A percentile compares a stretch with the other conserved stretches of the same genome.
Conservation (phyloP, 2,329 filamentous ascomycete species). For the Didymella segeticola region DNA sequence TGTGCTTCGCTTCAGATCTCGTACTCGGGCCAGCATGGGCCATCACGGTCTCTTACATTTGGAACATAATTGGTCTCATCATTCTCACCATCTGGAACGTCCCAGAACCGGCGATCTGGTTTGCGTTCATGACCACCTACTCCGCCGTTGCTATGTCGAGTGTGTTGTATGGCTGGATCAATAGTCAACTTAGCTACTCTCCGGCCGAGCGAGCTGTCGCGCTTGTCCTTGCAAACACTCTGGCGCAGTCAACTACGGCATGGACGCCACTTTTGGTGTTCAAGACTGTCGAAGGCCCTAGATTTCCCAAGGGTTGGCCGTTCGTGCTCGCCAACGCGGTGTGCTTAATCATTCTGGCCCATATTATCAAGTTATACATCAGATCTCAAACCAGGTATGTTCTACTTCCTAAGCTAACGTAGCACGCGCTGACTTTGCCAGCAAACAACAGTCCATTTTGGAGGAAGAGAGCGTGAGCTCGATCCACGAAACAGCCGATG, state of each 20-base stretch:
- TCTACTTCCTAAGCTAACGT: no score
- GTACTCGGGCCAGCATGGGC: conserved; percentile 61
- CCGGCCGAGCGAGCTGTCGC: conserved; percentile 58
- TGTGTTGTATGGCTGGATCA: conserved; percentile 64
- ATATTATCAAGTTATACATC: conserved; percentile 23
- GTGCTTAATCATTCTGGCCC: conserved; percentile 42
- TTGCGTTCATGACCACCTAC: conserved; percentile 60
- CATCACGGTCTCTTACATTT: conserved; percentile 59
- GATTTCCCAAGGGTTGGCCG: conserved; percentile 53
- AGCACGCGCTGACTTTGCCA: background rate
- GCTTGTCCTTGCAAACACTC: conserved; percentile 59
- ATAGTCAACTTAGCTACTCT: conserved; percentile 56
- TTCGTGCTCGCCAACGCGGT: conserved; percentile 51
- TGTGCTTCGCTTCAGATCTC: conserved; percentile 64
- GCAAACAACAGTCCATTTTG: background rate
- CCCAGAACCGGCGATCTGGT: conserved; percentile 62
- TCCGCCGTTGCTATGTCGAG: conserved; percentile 60
- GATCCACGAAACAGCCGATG: conserved; percentile 4
- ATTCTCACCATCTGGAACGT: conserved; percentile 64
- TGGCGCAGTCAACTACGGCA: conserved; percentile 63
- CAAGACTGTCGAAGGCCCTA: conserved; percentile 53
- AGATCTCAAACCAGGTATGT: conserved; percentile 21
- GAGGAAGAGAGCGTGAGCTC: conserved; percentile 19
- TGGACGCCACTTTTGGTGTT: conserved; percentile 64
- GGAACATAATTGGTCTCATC: conserved; percentile 62